phyloP scores from a whole-genome alignment of 1,284 basidiomycete genomes.

The Heterobasidion parviporum region DNA sequence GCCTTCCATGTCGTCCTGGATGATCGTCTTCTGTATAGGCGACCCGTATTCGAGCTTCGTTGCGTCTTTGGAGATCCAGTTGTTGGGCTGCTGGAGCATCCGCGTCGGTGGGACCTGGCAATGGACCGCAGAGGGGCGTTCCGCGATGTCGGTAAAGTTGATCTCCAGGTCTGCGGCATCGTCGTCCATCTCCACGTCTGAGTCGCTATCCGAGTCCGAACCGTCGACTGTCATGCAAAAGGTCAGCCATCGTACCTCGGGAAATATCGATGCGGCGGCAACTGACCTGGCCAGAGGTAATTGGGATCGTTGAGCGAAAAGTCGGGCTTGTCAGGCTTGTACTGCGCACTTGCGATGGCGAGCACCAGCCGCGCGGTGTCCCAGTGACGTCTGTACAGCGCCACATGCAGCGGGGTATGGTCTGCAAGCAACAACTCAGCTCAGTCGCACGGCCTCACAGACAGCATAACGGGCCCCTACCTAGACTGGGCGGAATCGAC shows the following conservation, averaged over 20 bases:
- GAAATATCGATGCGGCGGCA: not conserved
- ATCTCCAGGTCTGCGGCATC: constrained; percentile 25
- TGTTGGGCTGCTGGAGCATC: constrained; percentile 21
- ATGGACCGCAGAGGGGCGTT: constrained; percentile 33
- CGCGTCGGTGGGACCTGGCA: constrained; percentile 27
- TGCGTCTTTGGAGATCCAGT: constrained; percentile 12
- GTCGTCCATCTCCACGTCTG: constrained; percentile 26
- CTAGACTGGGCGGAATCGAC: not conserved
- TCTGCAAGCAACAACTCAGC: constrained; percentile 18
- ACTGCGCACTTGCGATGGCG: constrained; percentile 44
- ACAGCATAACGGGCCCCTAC: not conserved
- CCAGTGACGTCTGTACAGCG: constrained; percentile 40
- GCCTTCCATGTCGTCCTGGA: constrained; percentile 39
- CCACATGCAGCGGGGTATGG: constrained; percentile 38
- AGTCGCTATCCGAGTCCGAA: constrained; percentile 6
- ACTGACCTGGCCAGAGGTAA: constrained; percentile 26
- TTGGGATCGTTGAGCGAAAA: constrained; percentile 22
- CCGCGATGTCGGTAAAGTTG: constrained; percentile 44
- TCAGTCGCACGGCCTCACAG: not conserved
- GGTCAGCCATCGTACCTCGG: constrained; percentile 6
- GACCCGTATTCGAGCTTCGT: not conserved
- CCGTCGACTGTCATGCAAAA: not conserved
- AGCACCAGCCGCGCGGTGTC: constrained; percentile 43
- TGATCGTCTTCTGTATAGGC: constrained; percentile 27
- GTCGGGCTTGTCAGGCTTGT: constrained; percentile 29